Conservation (phyloP, 2,329 filamentous ascomycete species). For the Talaromyces sp. region DNA sequence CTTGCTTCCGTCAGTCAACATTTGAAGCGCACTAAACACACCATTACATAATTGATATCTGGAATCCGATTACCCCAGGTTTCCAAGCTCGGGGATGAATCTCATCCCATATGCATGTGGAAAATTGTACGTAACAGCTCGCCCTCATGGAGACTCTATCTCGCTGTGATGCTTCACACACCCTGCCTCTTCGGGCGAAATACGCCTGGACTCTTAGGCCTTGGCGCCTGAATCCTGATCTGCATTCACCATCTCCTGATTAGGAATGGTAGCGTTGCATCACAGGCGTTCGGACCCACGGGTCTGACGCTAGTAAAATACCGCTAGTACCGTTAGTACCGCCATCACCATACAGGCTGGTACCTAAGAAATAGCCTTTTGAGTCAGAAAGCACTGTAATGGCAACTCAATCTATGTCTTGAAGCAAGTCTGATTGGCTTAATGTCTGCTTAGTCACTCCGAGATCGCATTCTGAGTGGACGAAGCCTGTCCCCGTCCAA, state of each 20-base stretch:
- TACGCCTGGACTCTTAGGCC: background rate
- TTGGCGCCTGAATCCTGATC: slow-evolving; percentile 2
- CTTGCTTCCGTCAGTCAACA: no score
- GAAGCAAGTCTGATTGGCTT: background rate
- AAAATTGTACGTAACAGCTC: background rate
- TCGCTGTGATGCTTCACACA: background rate
- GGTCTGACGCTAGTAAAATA: background rate
- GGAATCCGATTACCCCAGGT: background rate
- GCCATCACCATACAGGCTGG: background rate
- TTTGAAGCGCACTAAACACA: background rate
- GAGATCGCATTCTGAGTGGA: background rate
- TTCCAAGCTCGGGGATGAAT: background rate
- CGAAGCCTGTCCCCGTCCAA: background rate
- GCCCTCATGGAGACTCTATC: background rate
- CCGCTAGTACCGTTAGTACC: background rate
- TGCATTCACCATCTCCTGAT: background rate
- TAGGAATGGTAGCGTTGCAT: background rate
- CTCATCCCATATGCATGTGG: background rate
- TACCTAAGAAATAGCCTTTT: background rate
- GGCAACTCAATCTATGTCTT: background rate
- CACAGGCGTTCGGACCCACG: background rate
- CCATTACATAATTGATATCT: background rate
- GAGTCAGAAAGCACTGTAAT: background rate
- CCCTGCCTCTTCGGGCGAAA: background rate
- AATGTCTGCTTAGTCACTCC: background rate